Evolutionary conservation across 1,284 basidiomycete genomes (phyloP).

Genomic region (Pholiota adiposa): DNA sequence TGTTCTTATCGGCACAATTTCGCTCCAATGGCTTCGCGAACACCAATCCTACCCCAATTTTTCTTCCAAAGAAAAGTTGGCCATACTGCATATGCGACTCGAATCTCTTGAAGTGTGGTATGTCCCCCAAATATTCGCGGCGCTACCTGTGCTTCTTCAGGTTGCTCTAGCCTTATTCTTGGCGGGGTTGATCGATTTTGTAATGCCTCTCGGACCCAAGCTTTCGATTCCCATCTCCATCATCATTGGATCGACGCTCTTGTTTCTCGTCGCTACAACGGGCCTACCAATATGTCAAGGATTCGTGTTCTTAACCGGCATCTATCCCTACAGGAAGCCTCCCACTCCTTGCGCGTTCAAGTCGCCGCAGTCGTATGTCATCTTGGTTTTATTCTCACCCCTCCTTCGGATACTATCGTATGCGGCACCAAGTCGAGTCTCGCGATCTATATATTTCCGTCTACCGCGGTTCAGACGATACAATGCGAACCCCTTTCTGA

Average conservation of each 20-base stretch:
- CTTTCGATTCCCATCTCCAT: constrained; percentile 21
- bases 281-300: constrained; percentile 22
- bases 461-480: too few relatives aligned
- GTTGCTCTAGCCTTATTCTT: constrained; percentile 28
- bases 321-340: too few relatives aligned
- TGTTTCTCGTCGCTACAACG: constrained; percentile 24
- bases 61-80: constrained; percentile 18
- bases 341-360: too few relatives aligned
- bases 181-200: constrained; percentile 28
- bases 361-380: too few relatives aligned
- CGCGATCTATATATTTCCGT: too few relatives aligned
- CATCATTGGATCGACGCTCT: constrained; percentile 18
- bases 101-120: constrained; percentile 28
- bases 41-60: constrained; percentile 17
- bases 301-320: not conserved
- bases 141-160: constrained; percentile 29
- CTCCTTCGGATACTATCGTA: too few relatives aligned
- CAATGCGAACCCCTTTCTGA: too few relatives aligned
- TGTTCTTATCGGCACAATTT: constrained; percentile 25
- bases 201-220: constrained; percentile 22
- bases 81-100: constrained; percentile 25
- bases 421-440: too few relatives aligned
- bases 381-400: too few relatives aligned
- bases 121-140: constrained; percentile 25
- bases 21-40: constrained; percentile 27